Percentiles rank a stretch among this genome's conserved stretches.
These are phyloP conservation scores for Borovskyia barvae DNA, from an alignment of 208 protist genomes.

Conservation along the genomic window DNA sequence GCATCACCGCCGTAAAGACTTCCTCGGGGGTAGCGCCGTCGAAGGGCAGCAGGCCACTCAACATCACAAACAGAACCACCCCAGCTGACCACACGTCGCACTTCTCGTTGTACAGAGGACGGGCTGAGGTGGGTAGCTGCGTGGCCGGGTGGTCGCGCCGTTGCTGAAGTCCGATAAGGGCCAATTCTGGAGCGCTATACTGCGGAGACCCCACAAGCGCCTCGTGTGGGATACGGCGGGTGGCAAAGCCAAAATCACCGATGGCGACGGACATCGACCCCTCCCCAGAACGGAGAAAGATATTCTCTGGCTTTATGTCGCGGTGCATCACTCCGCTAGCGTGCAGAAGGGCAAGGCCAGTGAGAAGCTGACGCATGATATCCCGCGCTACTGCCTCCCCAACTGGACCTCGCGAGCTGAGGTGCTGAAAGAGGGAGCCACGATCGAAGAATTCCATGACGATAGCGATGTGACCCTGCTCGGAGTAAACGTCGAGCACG, in stretches of 20 bases:
- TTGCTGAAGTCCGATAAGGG: conserved; percentile 58
- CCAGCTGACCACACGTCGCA: conserved; percentile 91
- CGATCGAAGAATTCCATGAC: conserved; percentile 98
- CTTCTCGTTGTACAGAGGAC: conserved; percentile 80
- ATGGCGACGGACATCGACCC: conserved; percentile 76
- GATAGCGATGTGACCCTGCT: conserved; percentile 60
- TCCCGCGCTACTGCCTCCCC: conserved; percentile 89
- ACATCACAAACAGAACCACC: conserved; percentile 78
- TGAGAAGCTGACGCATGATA: conserved; percentile 95
- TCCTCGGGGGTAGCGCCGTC: conserved; percentile 52
- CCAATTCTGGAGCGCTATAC: conserved; percentile 86
- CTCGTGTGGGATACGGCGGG: conserved; percentile 35
- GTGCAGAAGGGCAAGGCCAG: conserved; percentile 93
- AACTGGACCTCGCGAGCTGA: conserved; percentile 88
- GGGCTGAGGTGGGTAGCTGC: conserved; percentile 2
- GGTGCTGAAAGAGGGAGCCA: conserved; percentile 97
- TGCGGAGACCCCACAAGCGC: conserved; percentile 75
- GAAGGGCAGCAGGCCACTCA: conserved; percentile 83
- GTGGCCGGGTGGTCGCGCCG: conserved; percentile 3
- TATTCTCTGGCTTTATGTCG: conserved; percentile 99
- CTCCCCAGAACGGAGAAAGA: conserved; percentile 94
- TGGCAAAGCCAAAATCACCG: conserved; percentile 98
- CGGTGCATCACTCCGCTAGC: conserved; percentile 98
- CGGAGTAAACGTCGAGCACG: conserved; percentile 93
- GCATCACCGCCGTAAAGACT: conserved; percentile 67